phyloP scores from a whole-genome alignment of 495 filamentous ascomycete genomes.

The Niebla homalea region DNA sequence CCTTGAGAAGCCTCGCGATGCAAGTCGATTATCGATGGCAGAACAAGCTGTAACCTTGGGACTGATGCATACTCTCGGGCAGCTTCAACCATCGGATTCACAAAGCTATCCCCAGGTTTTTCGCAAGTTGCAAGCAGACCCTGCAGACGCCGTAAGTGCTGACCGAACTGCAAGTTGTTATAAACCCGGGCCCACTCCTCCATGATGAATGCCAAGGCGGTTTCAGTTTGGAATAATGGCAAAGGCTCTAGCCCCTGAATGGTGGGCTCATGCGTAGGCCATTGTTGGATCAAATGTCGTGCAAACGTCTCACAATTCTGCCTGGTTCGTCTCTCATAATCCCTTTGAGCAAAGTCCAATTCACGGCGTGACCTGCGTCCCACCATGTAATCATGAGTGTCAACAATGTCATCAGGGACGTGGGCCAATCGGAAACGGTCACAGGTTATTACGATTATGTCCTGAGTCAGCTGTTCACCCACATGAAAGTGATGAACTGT shows the following conservation, averaged over 20 bases:
- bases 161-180: slow-evolving; percentile 31
- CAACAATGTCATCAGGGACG: neutral
- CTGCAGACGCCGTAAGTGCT: slow-evolving; percentile 30
- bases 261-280: slow-evolving; percentile 13
- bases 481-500: slow-evolving; percentile 20
- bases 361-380: slow-evolving; percentile 11
- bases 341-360: slow-evolving; percentile 12
- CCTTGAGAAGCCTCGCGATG: no score
- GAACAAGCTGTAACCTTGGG: no score
- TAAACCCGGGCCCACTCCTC: slow-evolving; percentile 37
- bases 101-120: no score
- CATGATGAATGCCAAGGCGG: slow-evolving; percentile 25
- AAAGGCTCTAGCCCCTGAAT: slow-evolving; percentile 11
- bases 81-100: no score
- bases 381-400: neutral
- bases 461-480: slow-evolving; percentile 13
- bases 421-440: neutral
- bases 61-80: no score
- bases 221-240: slow-evolving; percentile 20
- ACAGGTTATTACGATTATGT: neutral
- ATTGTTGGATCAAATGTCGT: slow-evolving; percentile 22
- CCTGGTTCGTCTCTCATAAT: slow-evolving; percentile 18
- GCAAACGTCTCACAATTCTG: slow-evolving; percentile 20
- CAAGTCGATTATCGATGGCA: no score
- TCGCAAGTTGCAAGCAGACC: slow-evolving; percentile 18